These are phyloP conservation scores for Aureobasidium namibiae DNA, from an alignment of 2,329 filamentous ascomycete species.

Conservation along the genomic window DNA sequence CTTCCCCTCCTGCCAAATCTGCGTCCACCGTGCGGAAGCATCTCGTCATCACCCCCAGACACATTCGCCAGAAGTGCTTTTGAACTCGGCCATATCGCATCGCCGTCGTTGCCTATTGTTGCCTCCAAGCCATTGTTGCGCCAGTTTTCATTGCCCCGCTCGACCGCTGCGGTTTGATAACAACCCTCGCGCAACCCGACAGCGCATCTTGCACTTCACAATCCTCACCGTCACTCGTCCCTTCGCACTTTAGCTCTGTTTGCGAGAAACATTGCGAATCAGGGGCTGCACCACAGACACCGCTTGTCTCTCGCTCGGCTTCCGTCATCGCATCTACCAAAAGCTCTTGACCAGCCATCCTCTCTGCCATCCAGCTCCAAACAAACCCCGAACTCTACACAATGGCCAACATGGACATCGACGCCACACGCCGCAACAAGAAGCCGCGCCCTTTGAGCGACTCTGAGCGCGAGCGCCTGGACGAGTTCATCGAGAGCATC, in stretches of 20 bases:
- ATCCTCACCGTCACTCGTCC: neutral
- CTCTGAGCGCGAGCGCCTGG: conserved; percentile 70
- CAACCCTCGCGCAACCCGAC: conserved; percentile 1
- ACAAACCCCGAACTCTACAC: neutral
- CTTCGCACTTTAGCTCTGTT: neutral
- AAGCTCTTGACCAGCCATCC: neutral
- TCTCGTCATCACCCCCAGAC: neutral
- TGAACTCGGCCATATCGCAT: neutral
- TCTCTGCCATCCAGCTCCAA: neutral
- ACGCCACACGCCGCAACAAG: conserved; percentile 78
- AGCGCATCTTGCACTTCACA: neutral
- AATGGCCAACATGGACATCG: conserved; percentile 51
- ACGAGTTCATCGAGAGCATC: conserved; percentile 88
- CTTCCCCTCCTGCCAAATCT: neutral
- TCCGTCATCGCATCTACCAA: neutral
- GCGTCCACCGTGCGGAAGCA: neutral
- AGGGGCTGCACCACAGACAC: conserved; percentile 2
- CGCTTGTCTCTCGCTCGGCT: conserved; percentile 5
- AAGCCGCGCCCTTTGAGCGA: conserved; percentile 73
- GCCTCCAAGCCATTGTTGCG: conserved; percentile 2
- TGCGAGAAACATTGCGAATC: conserved; percentile 1
- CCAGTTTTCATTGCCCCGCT: neutral
- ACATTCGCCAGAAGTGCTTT: neutral
- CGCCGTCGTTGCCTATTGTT: conserved; percentile 1
- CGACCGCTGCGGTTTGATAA: neutral